Evolutionary conservation across 129 eudicot genomes (phyloP), one percentile per base, ranked within the genome.

Genomic region (Silybum marianum): DNA sequence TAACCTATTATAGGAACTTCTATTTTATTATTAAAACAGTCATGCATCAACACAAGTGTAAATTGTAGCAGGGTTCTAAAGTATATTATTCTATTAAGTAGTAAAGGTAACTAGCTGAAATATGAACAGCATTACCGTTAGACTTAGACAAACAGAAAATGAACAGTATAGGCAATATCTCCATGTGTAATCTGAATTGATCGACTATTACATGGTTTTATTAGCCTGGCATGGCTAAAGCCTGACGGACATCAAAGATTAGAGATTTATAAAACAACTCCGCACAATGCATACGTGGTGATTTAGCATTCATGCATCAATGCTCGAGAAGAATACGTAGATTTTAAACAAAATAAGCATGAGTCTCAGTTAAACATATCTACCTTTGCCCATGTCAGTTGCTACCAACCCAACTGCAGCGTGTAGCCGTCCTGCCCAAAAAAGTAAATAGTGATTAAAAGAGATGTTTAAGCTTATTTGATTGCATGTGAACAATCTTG

Each of bases 361-460:
- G 38, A 6, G 40, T 12, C 24, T 42, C 26, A 7, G 48, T 75
- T 69, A 5, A 44, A 25, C 62, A 72, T 28, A 71, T 23, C 19
- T 89, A 94, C 98, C 98, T 92, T 72, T 89, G 42, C 99, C 99
- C 86, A 87, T 85, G 83, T 95, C 99, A 72, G 86, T 89, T 25
- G 90, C 87, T 28, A 87, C 89, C 40, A 95, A 66, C 60, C 65
- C 36, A 22, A 74, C 75, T 95, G 97, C 90, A 95, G 66, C 51
- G 10, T 69, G 87, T 89, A 92, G 76, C 69, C 38, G 36, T 90
- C 99, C 98, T 94, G 94, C 81, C 74, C 40, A 84, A 16, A 65
- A 76, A 76, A 51, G 23, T 73, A 69, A 72, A 25, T 6, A 34
- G 69, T 85, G 67, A 69, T 40, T 67, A 38, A 25, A 77, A 38